Evolutionary conservation across 352 stramenopile species (phyloP), one percentile per base, ranked within the genome.

Genomic region (Phytophthora sp.): DNA sequence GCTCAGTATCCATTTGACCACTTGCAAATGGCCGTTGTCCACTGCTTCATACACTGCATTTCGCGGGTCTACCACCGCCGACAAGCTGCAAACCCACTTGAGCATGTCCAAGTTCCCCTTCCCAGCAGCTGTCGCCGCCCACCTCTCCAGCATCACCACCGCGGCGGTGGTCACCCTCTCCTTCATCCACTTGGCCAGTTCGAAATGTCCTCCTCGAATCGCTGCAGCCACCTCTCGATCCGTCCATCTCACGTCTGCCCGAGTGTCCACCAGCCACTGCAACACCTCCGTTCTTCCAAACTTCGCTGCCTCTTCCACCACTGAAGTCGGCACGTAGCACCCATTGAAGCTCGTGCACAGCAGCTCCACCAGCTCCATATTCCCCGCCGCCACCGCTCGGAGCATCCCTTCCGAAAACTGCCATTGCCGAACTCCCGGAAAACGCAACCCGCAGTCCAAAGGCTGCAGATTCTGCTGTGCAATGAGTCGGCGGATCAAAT

Each of bases 51-150:
- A 31, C 2, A 65, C 34, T 0, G 31, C 46, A 17, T 32, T 32
- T 9, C 30, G 21, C 9, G 34, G 21, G 5, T 60, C 27, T 4
- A 57, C 12, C 11, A 8, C n/a, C 4, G 17, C 12, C 1, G 52
- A 56, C 13, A 68, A 12, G n/a, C 21, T 63, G 23, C 59, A 68
- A 7, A 68, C 35, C 59, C 59, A 68, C 23, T 62, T n/a, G 3
- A 62, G 4, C 42, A 56, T 68, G 1, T 38, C 27, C 4, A 56
- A 1, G 24, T 67, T 56, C 2, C 59, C 59, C 8, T 58, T 39
- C 1, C 24, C 13, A 30, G 57, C 57, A 27, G 57, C 30, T 35
- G 8, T n/a, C 2, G 24, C 15, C 1, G 57, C 39, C 57, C 48
- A 66, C 21, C 9, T 26, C 39, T 66, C 48, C 12, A 54, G 1